Conservation (phyloP, 768 basidiomycete genomes). For the Naematelia aurantialba region DNA sequence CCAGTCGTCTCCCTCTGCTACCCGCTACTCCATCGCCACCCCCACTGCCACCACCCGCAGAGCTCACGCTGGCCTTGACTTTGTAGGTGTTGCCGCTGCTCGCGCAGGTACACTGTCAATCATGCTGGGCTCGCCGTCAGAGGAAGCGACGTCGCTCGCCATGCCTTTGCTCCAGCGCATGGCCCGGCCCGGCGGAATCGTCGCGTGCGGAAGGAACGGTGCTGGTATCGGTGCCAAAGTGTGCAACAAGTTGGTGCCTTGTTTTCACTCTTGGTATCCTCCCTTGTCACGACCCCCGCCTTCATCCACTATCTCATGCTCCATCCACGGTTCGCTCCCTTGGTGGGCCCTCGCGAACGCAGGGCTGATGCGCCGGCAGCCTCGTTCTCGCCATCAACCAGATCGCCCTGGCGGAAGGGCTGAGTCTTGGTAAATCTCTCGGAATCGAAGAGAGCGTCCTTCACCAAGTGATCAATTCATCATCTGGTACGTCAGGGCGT, state of each 20-base stretch:
- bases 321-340: too few species aligned
- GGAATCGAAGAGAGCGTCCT: constrained; percentile 33
- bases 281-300: too few species aligned
- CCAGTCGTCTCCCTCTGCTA: too few species aligned
- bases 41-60: too few species aligned
- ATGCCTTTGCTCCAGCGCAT: constrained; percentile 30
- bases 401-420: constrained; percentile 39
- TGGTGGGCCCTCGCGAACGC: background rate
- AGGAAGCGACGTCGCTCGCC: constrained; percentile 22
- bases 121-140: constrained; percentile 72
- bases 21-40: too few species aligned
- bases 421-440: constrained; percentile 33
- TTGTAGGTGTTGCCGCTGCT: constrained; percentile 74
- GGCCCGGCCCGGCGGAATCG: constrained; percentile 36
- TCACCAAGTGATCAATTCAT: constrained; percentile 36
- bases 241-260: constrained; percentile 36
- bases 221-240: constrained; percentile 44
- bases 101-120: constrained; percentile 83
- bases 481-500: constrained; percentile 22
- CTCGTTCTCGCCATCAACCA: constrained; percentile 45
- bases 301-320: too few species aligned
- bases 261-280: too few species aligned
- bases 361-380: constrained; percentile 11
- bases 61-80: background rate
- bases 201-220: constrained; percentile 37